These are phyloP conservation scores for Durusdinium trenchii DNA, from an alignment of 73 alveolate species.

Conservation along the genomic window DNA sequence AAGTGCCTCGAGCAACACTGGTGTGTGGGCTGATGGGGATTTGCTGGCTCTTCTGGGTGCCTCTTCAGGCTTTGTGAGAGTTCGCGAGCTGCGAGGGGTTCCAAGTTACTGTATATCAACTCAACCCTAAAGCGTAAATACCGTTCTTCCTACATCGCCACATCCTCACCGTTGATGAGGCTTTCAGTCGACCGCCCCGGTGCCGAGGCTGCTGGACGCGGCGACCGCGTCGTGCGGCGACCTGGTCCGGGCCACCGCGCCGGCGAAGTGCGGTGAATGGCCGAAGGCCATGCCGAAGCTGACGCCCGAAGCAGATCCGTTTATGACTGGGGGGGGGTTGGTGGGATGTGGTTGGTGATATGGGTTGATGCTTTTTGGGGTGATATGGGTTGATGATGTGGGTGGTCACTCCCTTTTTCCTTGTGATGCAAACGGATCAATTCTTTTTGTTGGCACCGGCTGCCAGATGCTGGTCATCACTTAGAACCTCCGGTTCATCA, in stretches of 20 bases:
- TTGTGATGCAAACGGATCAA: no score
- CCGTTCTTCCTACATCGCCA: no score
- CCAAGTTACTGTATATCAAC: no score
- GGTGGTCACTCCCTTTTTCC: no score
- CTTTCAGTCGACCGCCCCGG: not conserved
- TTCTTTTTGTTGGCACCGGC: no score
- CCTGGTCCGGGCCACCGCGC: not conserved
- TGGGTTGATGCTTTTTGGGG: not conserved
- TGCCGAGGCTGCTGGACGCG: not conserved
- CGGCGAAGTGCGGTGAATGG: constrained; percentile 37
- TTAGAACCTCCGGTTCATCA: no score
- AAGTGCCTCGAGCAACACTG: not conserved
- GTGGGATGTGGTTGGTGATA: not conserved
- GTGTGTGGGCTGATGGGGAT: not conserved
- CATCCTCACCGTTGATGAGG: not conserved
- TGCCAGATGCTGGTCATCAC: no score
- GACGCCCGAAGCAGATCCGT: not conserved
- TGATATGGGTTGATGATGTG: not conserved
- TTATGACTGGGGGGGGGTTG: not conserved
- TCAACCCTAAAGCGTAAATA: no score
- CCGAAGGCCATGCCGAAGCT: constrained; percentile 42
- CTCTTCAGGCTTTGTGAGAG: no score
- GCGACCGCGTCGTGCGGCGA: constrained; percentile 10
- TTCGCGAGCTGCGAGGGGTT: no score
- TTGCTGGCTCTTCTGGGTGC: not conserved